A percentile compares a stretch with the other conserved stretches of the same genome.
Conservation (phyloP, 2,329 filamentous ascomycete genomes). For the Dryadomyces sulphureus region DNA sequence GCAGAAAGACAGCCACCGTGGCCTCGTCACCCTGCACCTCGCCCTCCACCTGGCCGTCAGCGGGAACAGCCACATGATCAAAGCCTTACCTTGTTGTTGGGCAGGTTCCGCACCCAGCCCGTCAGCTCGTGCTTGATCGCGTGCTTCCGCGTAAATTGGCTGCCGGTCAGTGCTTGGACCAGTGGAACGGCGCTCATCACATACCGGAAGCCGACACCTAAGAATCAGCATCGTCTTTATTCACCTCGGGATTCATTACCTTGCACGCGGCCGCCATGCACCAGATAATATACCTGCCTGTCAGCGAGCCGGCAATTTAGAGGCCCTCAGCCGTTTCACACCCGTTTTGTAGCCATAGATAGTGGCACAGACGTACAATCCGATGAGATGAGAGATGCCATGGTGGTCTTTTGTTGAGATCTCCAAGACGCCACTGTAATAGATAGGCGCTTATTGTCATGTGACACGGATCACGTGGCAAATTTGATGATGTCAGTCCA, state of each 20-base stretch:
- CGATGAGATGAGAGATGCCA: too few relatives aligned
- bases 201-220: slow-evolving; percentile 43
- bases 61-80: neutral
- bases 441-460: neutral
- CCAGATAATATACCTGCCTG: slow-evolving; percentile 43
- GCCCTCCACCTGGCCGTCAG: slow-evolving; percentile 55
- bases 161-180: slow-evolving; percentile 11
- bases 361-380: neutral
- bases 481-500: neutral
- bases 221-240: too few relatives aligned
- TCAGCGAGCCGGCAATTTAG: too few relatives aligned
- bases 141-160: slow-evolving; percentile 39
- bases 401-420: too few relatives aligned
- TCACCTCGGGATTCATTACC: slow-evolving; percentile 25
- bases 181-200: neutral
- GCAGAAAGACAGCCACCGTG: slow-evolving; percentile 52
- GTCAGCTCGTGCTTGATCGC: slow-evolving; percentile 36
- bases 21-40: slow-evolving; percentile 68
- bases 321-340: slow-evolving; percentile 1
- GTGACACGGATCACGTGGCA: neutral
- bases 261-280: slow-evolving; percentile 52
- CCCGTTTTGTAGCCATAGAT: slow-evolving; percentile 10
- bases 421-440: neutral
- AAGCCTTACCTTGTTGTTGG: slow-evolving; percentile 33
- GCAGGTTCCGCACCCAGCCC: slow-evolving; percentile 47